These are phyloP conservation scores for Cryptococcus amylolentus DNA, from an alignment of 1,284 basidiomycete genomes.

Conservation along the genomic window DNA sequence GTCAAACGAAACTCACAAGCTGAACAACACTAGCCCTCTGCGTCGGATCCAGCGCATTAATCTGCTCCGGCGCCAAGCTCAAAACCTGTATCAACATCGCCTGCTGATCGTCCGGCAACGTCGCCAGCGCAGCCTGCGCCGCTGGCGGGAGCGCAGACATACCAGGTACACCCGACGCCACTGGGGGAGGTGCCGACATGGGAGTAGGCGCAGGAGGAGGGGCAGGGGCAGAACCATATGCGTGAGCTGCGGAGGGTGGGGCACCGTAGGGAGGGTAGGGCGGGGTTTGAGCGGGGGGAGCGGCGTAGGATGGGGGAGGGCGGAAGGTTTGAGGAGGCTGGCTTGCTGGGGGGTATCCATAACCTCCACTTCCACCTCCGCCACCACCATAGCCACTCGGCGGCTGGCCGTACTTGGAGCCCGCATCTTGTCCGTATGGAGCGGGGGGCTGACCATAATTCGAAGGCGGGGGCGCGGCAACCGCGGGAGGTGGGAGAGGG, in stretches of 20 bases:
- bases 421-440: not conserved
- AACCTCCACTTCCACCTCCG: not conserved
- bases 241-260: not conserved
- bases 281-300: not conserved
- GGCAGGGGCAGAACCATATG: not conserved
- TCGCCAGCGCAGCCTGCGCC: slow-evolving; percentile 38
- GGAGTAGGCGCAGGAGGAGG: slow-evolving; percentile 21
- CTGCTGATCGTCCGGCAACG: slow-evolving; percentile 55
- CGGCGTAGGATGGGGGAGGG: slow-evolving; percentile 19
- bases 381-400: not conserved
- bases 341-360: slow-evolving; percentile 12
- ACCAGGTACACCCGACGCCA: slow-evolving; percentile 2
- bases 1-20: slow-evolving; percentile 57
- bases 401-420: not conserved
- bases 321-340: slow-evolving; percentile 6
- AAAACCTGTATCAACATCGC: slow-evolving; percentile 83
- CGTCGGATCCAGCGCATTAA: slow-evolving; percentile 73
- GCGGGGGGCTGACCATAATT: slow-evolving; percentile 20
- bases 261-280: slow-evolving; percentile 33
- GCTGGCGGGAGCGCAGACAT: slow-evolving; percentile 30
- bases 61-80: slow-evolving; percentile 78
- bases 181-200: slow-evolving; percentile 20
- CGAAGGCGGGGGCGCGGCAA: slow-evolving; percentile 12
- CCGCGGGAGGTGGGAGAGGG: slow-evolving; percentile 36
- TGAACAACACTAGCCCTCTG: slow-evolving; percentile 83